phyloP scores from a whole-genome alignment of 2,329 filamentous ascomycete genomes.

The Hypomyces rosellus region DNA sequence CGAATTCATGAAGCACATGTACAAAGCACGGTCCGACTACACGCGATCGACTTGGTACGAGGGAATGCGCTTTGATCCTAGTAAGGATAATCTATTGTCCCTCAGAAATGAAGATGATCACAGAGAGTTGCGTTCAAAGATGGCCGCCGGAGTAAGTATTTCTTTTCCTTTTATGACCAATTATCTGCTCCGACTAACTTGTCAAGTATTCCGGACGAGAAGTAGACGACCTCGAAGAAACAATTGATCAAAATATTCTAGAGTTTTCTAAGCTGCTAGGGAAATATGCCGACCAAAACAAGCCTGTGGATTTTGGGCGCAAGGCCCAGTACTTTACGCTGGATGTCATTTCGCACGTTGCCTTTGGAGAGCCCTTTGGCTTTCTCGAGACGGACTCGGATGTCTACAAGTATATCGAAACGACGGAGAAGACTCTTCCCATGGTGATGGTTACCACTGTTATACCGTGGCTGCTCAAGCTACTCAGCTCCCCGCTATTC shows the following conservation, averaged over 20 bases:
- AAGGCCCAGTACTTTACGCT: constrained; percentile 49
- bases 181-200: neutral
- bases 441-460: constrained; percentile 16
- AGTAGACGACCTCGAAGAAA: constrained; percentile 42
- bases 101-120: constrained; percentile 29
- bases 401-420: constrained; percentile 42
- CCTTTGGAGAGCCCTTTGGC: constrained; percentile 45
- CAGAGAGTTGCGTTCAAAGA: constrained; percentile 36
- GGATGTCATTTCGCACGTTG: constrained; percentile 49
- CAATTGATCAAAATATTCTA: constrained; percentile 17
- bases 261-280: constrained; percentile 12
- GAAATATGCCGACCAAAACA: constrained; percentile 9
- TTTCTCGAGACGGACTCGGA: constrained; percentile 43
- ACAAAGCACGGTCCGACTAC: constrained; percentile 31
- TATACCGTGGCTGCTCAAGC: constrained; percentile 18
- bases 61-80: constrained; percentile 43
- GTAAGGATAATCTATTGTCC: constrained; percentile 13
- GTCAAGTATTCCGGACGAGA: constrained; percentile 43
- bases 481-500: constrained; percentile 35
- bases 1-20: constrained; percentile 36
- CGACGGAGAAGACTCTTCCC: constrained; percentile 25
- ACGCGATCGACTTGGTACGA: constrained; percentile 37
- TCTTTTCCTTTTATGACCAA: no score
- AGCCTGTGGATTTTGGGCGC: constrained; percentile 25
- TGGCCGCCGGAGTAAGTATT: constrained; percentile 37